phyloP scores from a whole-genome alignment of 2,329 filamentous ascomycete species.

The Neurospora sp. region DNA sequence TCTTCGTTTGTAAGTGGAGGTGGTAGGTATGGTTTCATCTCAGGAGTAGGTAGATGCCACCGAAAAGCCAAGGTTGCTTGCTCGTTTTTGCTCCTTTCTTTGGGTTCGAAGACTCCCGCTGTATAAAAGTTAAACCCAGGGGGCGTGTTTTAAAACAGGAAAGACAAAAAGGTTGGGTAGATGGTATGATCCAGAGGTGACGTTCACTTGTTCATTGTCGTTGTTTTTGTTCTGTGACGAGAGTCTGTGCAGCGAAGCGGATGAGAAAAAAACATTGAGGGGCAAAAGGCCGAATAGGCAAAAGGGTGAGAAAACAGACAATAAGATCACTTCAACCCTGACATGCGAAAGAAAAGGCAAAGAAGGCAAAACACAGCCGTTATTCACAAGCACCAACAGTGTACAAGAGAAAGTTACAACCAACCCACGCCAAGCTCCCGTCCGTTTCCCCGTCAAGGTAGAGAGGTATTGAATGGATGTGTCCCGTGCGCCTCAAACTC shows the following conservation, averaged over 20 bases:
- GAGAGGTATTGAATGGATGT: not conserved
- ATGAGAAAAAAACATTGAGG: not conserved
- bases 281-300: not conserved
- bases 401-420: not conserved
- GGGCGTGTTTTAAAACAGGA: too few species aligned
- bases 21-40: too few species aligned
- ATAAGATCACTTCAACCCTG: not conserved
- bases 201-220: too few species aligned
- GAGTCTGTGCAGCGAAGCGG: not conserved
- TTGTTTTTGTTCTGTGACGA: too few species aligned
- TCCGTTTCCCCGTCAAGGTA: not conserved
- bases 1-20: too few species aligned
- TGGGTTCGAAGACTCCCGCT: too few species aligned
- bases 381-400: not conserved
- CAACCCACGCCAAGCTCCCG: not conserved
- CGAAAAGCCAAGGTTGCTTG: too few species aligned
- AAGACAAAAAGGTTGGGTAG: too few species aligned
- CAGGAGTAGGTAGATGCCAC: too few species aligned
- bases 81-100: too few species aligned
- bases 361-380: not conserved
- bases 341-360: not conserved
- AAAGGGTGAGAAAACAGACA: not conserved
- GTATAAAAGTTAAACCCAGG: too few species aligned
- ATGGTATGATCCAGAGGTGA: too few species aligned
- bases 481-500: not conserved